Evolutionary conservation across 768 basidiomycete species (phyloP).

Genomic region (Strobilomyces echinocephalus): DNA sequence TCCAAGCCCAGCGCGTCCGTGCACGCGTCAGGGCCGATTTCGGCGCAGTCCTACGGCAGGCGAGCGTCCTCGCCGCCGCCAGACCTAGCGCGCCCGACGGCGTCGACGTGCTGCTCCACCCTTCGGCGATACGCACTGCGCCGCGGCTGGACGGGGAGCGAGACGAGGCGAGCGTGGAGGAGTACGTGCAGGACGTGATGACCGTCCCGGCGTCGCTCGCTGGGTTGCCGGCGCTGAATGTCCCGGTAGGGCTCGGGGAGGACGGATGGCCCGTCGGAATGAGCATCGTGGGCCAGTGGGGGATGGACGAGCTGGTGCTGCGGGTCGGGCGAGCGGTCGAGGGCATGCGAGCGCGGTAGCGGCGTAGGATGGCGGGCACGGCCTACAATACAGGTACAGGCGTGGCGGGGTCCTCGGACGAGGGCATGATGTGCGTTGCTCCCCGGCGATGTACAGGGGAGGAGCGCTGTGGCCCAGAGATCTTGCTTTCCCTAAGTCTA

Average conservation of each 20-base stretch:
- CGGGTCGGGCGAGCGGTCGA: conserved; percentile 49
- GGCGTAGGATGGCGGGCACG: too few species aligned
- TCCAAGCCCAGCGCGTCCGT: conserved; percentile 85
- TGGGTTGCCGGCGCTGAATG: conserved; percentile 75
- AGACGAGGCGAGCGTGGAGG: conserved; percentile 35
- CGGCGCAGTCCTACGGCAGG: conserved; percentile 55
- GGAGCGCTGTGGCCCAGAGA: too few species aligned
- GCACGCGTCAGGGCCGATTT: conserved; percentile 71
- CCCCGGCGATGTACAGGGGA: too few species aligned
- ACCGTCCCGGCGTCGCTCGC: conserved; percentile 91
- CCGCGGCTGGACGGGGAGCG: conserved; percentile 42
- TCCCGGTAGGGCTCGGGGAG: conserved; percentile 50
- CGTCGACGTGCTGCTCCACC: conserved; percentile 83
- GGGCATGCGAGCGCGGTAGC: conserved; percentile 3
- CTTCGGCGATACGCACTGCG: conserved; percentile 82
- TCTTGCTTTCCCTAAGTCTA: too few species aligned
- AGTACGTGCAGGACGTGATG: conserved; percentile 87
- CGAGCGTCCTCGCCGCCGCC: conserved; percentile 41
- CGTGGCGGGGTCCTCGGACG: too few species aligned
- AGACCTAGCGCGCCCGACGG: conserved; percentile 16
- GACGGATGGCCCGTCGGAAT: conserved; percentile 82
- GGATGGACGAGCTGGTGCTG: conserved; percentile 59
- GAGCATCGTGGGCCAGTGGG: conserved; percentile 87
- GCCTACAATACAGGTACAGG: too few species aligned
- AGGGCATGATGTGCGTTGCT: too few species aligned